A percentile compares a stretch with the other conserved stretches of the same genome.
Evolutionary conservation across 192 early-diverging fungal genomes (phyloP).

Genomic region (Linnemannia exigua): DNA sequence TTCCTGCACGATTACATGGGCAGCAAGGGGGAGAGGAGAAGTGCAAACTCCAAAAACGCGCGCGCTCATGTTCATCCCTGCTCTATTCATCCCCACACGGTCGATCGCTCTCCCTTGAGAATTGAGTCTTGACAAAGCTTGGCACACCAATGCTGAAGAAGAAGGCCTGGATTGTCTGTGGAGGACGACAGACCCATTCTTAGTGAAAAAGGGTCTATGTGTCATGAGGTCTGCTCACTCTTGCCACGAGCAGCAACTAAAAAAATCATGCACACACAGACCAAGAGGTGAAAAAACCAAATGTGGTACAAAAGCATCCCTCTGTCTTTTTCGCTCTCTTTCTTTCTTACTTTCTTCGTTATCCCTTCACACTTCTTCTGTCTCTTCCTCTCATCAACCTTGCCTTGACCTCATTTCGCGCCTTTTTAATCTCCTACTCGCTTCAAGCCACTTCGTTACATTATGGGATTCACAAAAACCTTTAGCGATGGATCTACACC

Average conservation of each 20-base stretch:
- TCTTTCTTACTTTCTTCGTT: not conserved
- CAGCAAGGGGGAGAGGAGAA: not conserved
- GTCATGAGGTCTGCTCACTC: not conserved
- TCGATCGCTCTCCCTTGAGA: not conserved
- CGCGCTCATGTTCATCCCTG: not conserved
- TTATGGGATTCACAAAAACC: constrained; percentile 15
- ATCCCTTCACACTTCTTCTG: not conserved
- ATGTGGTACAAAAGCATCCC: not conserved
- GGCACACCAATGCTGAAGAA: not conserved
- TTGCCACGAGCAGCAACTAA: too few species aligned
- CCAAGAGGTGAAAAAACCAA: not conserved
- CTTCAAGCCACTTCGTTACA: not conserved
- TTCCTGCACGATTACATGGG: not conserved
- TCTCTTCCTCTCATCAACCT: not conserved
- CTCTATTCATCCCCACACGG: not conserved
- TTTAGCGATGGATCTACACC: constrained; percentile 18
- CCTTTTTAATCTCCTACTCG: not conserved
- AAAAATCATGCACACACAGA: not conserved
- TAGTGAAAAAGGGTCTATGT: not conserved
- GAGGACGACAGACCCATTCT: too few species aligned
- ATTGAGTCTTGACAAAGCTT: not conserved
- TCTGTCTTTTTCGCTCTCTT: not conserved
- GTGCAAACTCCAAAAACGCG: not conserved
- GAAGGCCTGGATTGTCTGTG: not conserved
- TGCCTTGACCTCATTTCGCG: not conserved